These are phyloP conservation scores for Deuterostichococcus epilithicus DNA, from an alignment of 139 green algal genomes.

Conservation along the genomic window DNA sequence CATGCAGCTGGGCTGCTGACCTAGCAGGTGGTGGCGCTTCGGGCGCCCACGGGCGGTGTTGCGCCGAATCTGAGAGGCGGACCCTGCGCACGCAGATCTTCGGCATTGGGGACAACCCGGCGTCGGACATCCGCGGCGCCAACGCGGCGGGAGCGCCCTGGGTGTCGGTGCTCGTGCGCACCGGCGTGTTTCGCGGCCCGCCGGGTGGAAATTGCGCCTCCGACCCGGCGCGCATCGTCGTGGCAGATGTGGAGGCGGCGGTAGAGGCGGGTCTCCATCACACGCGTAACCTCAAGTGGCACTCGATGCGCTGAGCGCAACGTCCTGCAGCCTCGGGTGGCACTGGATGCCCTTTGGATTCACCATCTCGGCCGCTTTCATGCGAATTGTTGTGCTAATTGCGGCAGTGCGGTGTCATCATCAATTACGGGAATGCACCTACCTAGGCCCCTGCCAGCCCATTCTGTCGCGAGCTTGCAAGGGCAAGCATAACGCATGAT, in stretches of 20 bases:
- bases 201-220: conserved; percentile 37
- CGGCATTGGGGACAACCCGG: conserved; percentile 77
- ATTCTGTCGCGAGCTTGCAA: no score
- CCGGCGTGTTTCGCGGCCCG: conserved; percentile 60
- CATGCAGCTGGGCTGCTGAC: no score
- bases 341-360: no score
- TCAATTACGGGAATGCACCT: no score
- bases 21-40: no score
- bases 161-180: conserved; percentile 76
- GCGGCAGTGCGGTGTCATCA: no score
- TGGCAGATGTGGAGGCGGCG: conserved; percentile 59
- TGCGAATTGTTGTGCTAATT: no score
- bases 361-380: no score
- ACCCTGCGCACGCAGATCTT: background rate
- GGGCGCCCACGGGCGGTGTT: no score
- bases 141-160: conserved; percentile 59
- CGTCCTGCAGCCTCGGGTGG: no score
- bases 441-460: no score
- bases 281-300: background rate
- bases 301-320: background rate
- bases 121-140: conserved; percentile 71
- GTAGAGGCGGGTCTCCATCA: conserved; percentile 62
- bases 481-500: no score
- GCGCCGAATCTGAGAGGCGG: background rate
- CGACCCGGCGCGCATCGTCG: conserved; percentile 59